Conservation (phyloP, 208 protist species). For the Trypanosoma platydactyli region DNA sequence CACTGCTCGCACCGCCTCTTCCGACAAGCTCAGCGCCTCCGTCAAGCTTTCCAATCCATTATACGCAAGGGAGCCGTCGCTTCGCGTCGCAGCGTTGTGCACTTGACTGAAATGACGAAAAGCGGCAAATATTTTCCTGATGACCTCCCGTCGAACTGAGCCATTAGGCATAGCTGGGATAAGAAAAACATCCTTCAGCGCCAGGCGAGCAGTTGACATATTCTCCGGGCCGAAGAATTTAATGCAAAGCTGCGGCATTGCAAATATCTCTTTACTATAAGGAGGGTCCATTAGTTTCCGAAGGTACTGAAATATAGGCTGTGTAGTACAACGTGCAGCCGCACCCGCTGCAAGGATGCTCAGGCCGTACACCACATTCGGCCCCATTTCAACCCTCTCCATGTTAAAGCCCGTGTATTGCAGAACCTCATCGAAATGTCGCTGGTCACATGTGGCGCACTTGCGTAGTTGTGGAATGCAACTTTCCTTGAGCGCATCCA, state of each 20-base stretch:
- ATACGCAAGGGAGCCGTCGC: constrained; percentile 42
- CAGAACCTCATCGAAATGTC: constrained; percentile 12
- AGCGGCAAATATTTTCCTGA: constrained; percentile 26
- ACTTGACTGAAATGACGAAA: constrained; percentile 20
- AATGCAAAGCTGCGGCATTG: constrained; percentile 37
- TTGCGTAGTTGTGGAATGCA: constrained; percentile 24
- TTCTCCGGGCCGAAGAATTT: constrained; percentile 39
- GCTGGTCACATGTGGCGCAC: constrained; percentile 14
- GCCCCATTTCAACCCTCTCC: not conserved
- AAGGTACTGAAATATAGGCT: constrained; percentile 48
- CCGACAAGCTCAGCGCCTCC: constrained; percentile 34
- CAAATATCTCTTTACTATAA: constrained; percentile 14
- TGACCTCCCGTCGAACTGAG: constrained; percentile 20
- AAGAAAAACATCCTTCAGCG: constrained; percentile 23
- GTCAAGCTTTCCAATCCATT: constrained; percentile 53
- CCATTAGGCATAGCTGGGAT: constrained; percentile 21
- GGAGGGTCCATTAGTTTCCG: not conserved
- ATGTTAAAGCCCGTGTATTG: not conserved
- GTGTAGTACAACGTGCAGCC: constrained; percentile 36
- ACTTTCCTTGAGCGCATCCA: constrained; percentile 29
- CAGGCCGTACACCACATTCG: constrained; percentile 37
- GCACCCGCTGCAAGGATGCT: constrained; percentile 54
- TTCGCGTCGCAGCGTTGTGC: constrained; percentile 16
- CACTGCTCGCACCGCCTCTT: constrained; percentile 37
- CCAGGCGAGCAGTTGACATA: constrained; percentile 5